A percentile compares a stretch with the other conserved stretches of the same genome.
Conservation (phyloP, 257 asterid genomes). For the Striga asiatica region DNA sequence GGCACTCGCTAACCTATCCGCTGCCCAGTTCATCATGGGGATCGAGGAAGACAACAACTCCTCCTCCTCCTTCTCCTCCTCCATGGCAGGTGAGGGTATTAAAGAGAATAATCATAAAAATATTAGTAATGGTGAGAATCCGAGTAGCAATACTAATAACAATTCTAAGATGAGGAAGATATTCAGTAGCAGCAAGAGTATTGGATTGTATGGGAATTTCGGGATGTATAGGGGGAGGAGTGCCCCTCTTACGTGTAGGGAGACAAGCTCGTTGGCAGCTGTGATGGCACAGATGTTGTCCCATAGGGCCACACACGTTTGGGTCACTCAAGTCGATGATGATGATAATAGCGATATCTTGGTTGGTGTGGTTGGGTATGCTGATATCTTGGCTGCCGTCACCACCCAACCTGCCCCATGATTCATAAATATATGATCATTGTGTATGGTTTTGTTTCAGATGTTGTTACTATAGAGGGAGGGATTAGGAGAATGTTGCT, state of each 20-base stretch:
- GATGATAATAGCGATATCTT: constrained; percentile 72
- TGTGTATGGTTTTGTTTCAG: too few relatives aligned
- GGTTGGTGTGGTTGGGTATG: constrained; percentile 83
- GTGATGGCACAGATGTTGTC: constrained; percentile 99
- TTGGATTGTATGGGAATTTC: constrained; percentile 53
- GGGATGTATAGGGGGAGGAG: constrained; percentile 85
- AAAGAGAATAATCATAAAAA: too few relatives aligned
- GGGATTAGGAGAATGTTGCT: too few relatives aligned
- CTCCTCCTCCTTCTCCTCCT: too few relatives aligned
- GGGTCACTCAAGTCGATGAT: constrained; percentile 80
- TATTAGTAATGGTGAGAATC: too few relatives aligned
- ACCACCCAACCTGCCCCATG: constrained; percentile 48
- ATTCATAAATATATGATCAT: too few relatives aligned
- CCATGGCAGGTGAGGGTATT: too few relatives aligned
- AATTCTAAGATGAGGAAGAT: constrained; percentile 20
- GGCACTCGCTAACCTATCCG: constrained; percentile 86
- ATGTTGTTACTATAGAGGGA: too few relatives aligned
- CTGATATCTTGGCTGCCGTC: constrained; percentile 76
- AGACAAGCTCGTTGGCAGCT: constrained; percentile 76
- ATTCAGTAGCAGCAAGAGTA: constrained; percentile 75
- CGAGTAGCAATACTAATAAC: too few relatives aligned
- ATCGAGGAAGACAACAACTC: constrained; percentile 67
- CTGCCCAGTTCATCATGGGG: constrained; percentile 90
- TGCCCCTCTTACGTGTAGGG: constrained; percentile 82
- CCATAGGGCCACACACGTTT: constrained; percentile 84